phyloP scores from a whole-genome alignment of 1,139 yeast species.

The Arxiozyma telluris region DNA sequence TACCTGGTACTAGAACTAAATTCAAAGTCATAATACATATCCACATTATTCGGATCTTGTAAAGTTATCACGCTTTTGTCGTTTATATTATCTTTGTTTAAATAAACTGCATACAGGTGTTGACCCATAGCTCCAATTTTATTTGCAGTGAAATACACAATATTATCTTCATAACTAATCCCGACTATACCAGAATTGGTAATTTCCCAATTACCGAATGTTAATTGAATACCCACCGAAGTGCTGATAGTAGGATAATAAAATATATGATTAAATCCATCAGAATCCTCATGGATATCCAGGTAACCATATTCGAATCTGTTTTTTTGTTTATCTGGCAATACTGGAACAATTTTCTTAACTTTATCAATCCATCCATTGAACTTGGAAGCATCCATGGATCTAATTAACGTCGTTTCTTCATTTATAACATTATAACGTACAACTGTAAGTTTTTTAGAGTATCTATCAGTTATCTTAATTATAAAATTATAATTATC shows the following conservation, averaged over 20 bases:
- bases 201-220: conserved; percentile 65
- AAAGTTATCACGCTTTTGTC: conserved; percentile 8
- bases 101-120: conserved; percentile 43
- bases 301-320: conserved; percentile 51
- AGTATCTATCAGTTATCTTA: conserved; percentile 64
- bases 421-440: conserved; percentile 35
- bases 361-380: conserved; percentile 46
- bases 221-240: conserved; percentile 40
- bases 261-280: conserved; percentile 61
- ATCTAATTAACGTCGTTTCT: conserved; percentile 36
- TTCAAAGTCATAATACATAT: conserved; percentile 21
- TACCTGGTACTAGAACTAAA: conserved; percentile 27
- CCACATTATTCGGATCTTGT: conserved; percentile 17
- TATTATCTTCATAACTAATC: conserved; percentile 43
- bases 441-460: conserved; percentile 41
- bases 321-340: conserved; percentile 32
- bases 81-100: conserved; percentile 15
- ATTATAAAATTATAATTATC: conserved; percentile 45
- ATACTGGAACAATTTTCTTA: conserved; percentile 25
- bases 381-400: conserved; percentile 38
- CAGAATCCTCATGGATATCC: conserved; percentile 56
- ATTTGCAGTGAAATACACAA: conserved; percentile 58
- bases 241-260: conserved; percentile 46
- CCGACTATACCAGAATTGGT: conserved; percentile 45
- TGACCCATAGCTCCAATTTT: conserved; percentile 46